Percentiles rank a stretch among this genome's conserved stretches.
Evolutionary conservation across 1,284 basidiomycete genomes (phyloP).

Genomic region (Ceratobasidium sp.): DNA sequence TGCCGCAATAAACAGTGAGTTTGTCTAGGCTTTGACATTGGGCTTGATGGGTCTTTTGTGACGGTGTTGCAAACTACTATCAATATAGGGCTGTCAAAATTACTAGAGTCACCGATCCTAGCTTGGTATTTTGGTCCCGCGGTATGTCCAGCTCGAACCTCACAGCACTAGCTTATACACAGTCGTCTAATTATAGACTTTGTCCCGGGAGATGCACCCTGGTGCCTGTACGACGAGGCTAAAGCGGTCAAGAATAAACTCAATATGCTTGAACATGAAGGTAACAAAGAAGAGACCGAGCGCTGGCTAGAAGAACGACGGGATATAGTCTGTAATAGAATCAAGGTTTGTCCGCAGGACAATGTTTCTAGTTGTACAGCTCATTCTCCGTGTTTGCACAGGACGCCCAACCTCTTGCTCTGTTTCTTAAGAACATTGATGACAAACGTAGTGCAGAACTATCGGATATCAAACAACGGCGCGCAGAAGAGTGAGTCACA

Average conservation of each 20-base stretch:
- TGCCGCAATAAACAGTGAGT: constrained; percentile 31
- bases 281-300: not conserved
- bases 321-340: not conserved
- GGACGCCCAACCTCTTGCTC: constrained; percentile 2
- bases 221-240: constrained; percentile 33
- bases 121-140: constrained; percentile 13
- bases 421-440: not conserved
- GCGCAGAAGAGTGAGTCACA: constrained; percentile 13
- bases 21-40: not conserved
- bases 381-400: not conserved
- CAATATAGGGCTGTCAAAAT: constrained; percentile 21
- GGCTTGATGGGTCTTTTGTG: no score
- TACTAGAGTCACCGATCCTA: constrained; percentile 3
- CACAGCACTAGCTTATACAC: not conserved
- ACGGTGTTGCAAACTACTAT: not conserved
- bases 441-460: not conserved
- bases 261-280: constrained; percentile 3
- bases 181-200: not conserved
- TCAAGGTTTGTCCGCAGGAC: not conserved
- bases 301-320: not conserved
- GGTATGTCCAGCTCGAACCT: not conserved
- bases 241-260: constrained; percentile 27
- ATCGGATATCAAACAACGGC: not conserved
- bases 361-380: not conserved
- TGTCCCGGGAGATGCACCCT: not conserved